Base-by-base conservation (phyloP, 2,329 filamentous ascomycete genomes). In the Bipolaris gigantea region DNA sequence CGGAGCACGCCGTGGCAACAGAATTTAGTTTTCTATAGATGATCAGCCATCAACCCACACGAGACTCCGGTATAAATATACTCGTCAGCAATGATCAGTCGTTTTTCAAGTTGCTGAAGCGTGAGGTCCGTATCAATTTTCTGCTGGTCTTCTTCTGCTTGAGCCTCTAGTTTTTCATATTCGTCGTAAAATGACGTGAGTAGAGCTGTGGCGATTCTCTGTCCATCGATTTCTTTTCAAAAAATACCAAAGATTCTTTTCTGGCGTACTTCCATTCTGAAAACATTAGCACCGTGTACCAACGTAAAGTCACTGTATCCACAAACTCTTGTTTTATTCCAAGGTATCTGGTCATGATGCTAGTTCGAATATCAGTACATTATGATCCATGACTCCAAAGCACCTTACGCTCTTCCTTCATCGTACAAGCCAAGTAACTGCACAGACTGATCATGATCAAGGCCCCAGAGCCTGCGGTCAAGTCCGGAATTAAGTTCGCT, bases 331-430 rank as follows among this genome's bases (percentile, higher is more conserved):
- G 35, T 3, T 46, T 3, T 36, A 33, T 32, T 1, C 16, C 33
- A 16, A n/a, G 7, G 10, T 40, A 15, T 10, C 18, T 9, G 30
- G 5, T 23, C 42, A 25, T 30, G 10, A 41, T n/a, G 25, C 30
- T 27, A 18, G 5, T 27, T 30, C 10, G 6, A 23, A 9, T 23
- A 19, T 41, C 2, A 52, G 36, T 19, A 7, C 0, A 13, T 4
- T 15, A 18, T 34, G 27, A 18, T 11, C 21, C 15, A 3, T 3
- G 8, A 5, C 11, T 16, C 3, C 16, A 3, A 15, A 15, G 13
- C 16, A 34, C 11, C 45, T 21, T 54, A 54, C 51, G 32, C 10
- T 33, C 23, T 56, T 21, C 49, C 54, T 16, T 50, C 9, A 21
- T 46, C n/a, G 25, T 49, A 49, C 16, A 56, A 19, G 16, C 21